A percentile compares a stretch with the other conserved stretches of the same genome.
These are phyloP conservation scores for Phytophthora sansomeana DNA, from an alignment of 352 stramenopile genomes.

Conservation along the genomic window DNA sequence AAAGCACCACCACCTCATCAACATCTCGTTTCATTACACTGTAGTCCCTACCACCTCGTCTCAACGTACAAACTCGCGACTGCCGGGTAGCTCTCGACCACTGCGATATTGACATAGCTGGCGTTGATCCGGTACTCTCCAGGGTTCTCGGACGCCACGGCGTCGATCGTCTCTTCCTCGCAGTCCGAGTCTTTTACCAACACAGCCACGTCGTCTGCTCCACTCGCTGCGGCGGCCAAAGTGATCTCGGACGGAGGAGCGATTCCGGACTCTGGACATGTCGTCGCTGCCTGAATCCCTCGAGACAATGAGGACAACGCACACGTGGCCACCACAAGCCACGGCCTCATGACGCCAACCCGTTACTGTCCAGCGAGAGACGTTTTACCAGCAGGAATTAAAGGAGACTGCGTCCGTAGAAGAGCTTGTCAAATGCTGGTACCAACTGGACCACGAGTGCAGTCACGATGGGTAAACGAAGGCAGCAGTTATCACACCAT, in stretches of 20 bases:
- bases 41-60: not conserved
- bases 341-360: conserved; percentile 13
- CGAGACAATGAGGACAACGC: conserved; percentile 4
- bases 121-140: conserved; percentile 39
- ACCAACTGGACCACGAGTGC: conserved; percentile 22
- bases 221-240: conserved; percentile 27
- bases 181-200: conserved; percentile 36
- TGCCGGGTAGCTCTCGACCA: conserved; percentile 39
- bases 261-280: conserved; percentile 34
- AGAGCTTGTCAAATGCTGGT: conserved; percentile 2
- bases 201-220: conserved; percentile 32
- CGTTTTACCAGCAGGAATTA: not conserved
- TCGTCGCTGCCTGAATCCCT: conserved; percentile 20
- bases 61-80: conserved; percentile 35
- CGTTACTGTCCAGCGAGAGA: conserved; percentile 2
- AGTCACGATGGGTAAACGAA: conserved; percentile 37
- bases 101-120: conserved; percentile 38
- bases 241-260: conserved; percentile 28
- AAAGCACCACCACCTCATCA: not conserved
- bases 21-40: not conserved
- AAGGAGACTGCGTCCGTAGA: conserved; percentile 3
- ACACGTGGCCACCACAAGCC: conserved; percentile 8
- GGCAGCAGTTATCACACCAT: conserved; percentile 10
- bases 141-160: conserved; percentile 27
- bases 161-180: conserved; percentile 35